Percentiles rank a stretch among this genome's conserved stretches.
Evolutionary conservation across 176 grass and related monocot species (phyloP).

Genomic region (Aegilops longissima): DNA sequence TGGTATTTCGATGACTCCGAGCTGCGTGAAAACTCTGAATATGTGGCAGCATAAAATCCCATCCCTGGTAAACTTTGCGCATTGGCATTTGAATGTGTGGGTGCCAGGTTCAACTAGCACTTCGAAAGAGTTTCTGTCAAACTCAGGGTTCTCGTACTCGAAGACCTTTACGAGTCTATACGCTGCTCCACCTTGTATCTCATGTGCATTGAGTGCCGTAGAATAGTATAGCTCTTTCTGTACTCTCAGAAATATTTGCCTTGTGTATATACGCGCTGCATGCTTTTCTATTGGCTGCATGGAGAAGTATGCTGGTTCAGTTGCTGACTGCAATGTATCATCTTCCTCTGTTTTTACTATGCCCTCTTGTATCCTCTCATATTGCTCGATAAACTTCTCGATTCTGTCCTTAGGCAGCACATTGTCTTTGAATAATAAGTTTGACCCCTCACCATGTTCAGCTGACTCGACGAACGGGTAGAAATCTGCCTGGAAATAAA

Average conservation of each 20-base stretch:
- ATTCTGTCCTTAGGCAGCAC: constrained; percentile 15
- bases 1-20: constrained; percentile 29
- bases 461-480: constrained; percentile 17
- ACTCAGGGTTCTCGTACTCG: constrained; percentile 1
- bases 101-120: constrained; percentile 7
- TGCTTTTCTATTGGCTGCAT: constrained; percentile 15
- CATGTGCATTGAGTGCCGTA: constrained; percentile 1
- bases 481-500: constrained; percentile 29
- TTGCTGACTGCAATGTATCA: constrained; percentile 5
- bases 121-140: constrained; percentile 5
- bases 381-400: constrained; percentile 19
- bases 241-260: constrained; percentile 28
- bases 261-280: constrained; percentile 28
- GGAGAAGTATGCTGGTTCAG: constrained; percentile 12
- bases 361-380: constrained; percentile 17
- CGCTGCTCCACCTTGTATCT: background rate
- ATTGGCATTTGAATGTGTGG: constrained; percentile 9
- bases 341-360: constrained; percentile 14
- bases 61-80: constrained; percentile 31
- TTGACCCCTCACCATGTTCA: constrained; percentile 9
- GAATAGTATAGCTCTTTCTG: constrained; percentile 13
- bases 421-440: constrained; percentile 20
- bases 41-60: constrained; percentile 43
- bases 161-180: constrained; percentile 11
- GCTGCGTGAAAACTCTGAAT: constrained; percentile 31